phyloP scores from a whole-genome alignment of 148 eudicot species.

The Rhododendron simsii region DNA sequence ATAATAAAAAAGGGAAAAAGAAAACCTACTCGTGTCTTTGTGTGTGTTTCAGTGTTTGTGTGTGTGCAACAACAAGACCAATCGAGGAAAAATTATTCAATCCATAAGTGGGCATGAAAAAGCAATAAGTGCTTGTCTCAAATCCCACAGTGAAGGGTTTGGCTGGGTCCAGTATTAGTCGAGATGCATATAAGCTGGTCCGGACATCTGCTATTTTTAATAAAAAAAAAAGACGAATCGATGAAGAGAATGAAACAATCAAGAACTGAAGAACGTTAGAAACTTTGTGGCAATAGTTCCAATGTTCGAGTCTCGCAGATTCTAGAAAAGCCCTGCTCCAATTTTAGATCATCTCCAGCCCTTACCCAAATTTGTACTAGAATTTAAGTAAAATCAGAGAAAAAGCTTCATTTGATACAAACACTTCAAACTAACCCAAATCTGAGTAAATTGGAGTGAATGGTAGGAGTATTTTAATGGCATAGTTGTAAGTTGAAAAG shows the following conservation, averaged over 20 bases:
- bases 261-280: background rate
- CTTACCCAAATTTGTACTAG: no score
- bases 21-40: no score
- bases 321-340: background rate
- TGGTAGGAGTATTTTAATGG: no score
- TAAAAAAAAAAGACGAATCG: background rate
- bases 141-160: background rate
- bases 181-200: background rate
- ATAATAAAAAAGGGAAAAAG: no score
- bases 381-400: background rate
- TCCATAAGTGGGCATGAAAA: no score
- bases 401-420: no score
- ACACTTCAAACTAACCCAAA: background rate
- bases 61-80: background rate
- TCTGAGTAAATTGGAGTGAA: background rate
- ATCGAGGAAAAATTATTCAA: no score
- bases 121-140: no score
- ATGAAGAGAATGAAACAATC: background rate
- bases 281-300: background rate
- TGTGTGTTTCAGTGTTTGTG: background rate
- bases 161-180: background rate
- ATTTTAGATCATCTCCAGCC: background rate
- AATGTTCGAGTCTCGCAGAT: background rate
- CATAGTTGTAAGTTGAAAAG: no score
- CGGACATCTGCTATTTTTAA: background rate